Base-by-base conservation (phyloP, 176 grass and related monocot species). In the Oryza glumipatula region DNA sequence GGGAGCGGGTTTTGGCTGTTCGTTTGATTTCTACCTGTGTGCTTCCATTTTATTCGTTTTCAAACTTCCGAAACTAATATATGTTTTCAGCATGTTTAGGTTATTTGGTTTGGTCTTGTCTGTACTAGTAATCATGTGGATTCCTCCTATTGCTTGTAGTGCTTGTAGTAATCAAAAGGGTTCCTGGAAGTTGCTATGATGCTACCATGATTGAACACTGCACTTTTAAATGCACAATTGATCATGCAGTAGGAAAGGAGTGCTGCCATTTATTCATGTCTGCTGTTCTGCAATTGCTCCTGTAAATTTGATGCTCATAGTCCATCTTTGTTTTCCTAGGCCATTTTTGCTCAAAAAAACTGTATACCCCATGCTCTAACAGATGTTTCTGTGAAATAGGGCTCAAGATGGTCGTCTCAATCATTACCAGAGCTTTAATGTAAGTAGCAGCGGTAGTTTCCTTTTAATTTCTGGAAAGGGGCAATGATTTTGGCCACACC, bases 381-480 rank as follows among this genome's bases (percentile, higher is more conserved):
- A 3, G 39, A 14, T 56, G 8, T 79, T 79, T 82, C n/a, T 60
- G 16, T 86, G 47, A 5, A 69, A 8, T 72, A 90, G 80, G 80
- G 75, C 2, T 79, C 88, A 89, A 90, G 74, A 94, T 91, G 95
- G 85, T 94, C 5, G 83, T 65, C 11, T 83, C 94, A 49, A 74
- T 97, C 84, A 15, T 97, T 21, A 94, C 79, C 39, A 85, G 92
- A 67, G 69, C 67, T 76, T 82, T 97, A 51, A 85, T 89, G 95
- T 97, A 93, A 88, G 92, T 58, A 68, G 54, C 23, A 16, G 19
- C 4, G 1, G 9, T 30, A 26, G 6, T 43, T 61, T 13, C 39
- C 43, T 17, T 70, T 73, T 70, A 23, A 81, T 74, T 11, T 65
- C 46, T 79, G 36, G 1, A 41, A 6, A 48, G 30, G 4, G 14